These are phyloP conservation scores for Suhomyces tanzawaensis DNA, from an alignment of 805 yeast species.

Conservation along the genomic window DNA sequence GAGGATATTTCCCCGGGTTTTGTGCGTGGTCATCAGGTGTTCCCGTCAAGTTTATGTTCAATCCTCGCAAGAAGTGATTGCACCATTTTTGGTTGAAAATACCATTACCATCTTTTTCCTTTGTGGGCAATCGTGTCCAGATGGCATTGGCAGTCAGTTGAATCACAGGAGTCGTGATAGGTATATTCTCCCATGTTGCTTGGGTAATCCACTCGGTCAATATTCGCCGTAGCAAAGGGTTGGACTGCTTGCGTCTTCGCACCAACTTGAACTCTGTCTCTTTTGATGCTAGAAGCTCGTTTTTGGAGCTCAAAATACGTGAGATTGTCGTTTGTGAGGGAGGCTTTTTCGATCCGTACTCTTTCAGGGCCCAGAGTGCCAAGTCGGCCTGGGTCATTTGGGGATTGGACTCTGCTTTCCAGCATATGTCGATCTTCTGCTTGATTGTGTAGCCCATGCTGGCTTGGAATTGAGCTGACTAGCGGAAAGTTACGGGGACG, in stretches of 20 bases:
- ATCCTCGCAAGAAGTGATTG: constrained; percentile 43
- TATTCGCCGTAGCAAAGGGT: constrained; percentile 54
- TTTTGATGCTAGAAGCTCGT: constrained; percentile 49
- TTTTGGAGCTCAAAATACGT: constrained; percentile 55
- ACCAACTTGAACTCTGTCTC: constrained; percentile 51
- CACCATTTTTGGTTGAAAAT: constrained; percentile 67
- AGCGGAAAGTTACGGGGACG: neutral
- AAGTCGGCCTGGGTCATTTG: constrained; percentile 65
- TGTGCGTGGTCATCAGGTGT: constrained; percentile 35
- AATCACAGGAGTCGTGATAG: constrained; percentile 60
- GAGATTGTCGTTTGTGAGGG: constrained; percentile 71
- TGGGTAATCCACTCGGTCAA: constrained; percentile 70
- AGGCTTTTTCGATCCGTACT: constrained; percentile 50
- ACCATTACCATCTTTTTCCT: constrained; percentile 60
- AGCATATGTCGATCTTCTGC: constrained; percentile 65
- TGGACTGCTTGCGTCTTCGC: constrained; percentile 53
- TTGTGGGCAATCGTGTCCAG: constrained; percentile 58
- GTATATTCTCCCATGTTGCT: constrained; percentile 64
- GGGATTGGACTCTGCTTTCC: constrained; percentile 66
- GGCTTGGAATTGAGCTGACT: no score
- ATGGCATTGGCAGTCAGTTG: constrained; percentile 62
- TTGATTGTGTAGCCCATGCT: constrained; percentile 56
- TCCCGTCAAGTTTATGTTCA: constrained; percentile 51
- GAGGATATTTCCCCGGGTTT: constrained; percentile 25
- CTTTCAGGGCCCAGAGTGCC: constrained; percentile 60